phyloP scores from a whole-genome alignment of 208 protist genomes.

The Trypanosoma theileri region DNA sequence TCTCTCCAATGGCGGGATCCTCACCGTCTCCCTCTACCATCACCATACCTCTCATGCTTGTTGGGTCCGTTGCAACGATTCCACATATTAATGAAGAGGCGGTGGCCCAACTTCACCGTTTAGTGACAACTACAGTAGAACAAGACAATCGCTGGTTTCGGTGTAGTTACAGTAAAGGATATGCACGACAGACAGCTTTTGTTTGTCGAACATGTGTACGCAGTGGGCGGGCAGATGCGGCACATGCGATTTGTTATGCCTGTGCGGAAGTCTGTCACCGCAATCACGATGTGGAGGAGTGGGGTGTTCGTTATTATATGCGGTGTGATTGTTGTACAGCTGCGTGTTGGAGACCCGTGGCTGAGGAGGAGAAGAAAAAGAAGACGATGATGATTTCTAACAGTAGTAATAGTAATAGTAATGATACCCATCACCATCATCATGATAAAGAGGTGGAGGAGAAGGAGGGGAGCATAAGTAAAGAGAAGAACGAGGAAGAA shows the following conservation, averaged over 20 bases:
- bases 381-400: too few relatives aligned
- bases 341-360: slow-evolving; percentile 52
- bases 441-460: background rate
- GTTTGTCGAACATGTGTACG: slow-evolving; percentile 80
- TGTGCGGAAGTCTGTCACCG: slow-evolving; percentile 82
- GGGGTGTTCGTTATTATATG: slow-evolving; percentile 83
- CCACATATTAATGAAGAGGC: slow-evolving; percentile 53
- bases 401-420: too few relatives aligned
- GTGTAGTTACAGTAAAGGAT: slow-evolving; percentile 76
- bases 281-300: slow-evolving; percentile 82
- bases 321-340: slow-evolving; percentile 87
- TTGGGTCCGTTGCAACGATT: slow-evolving; percentile 45
- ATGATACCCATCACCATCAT: background rate
- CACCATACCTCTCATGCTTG: slow-evolving; percentile 60
- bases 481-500: background rate
- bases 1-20: background rate
- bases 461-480: background rate
- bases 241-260: slow-evolving; percentile 73
- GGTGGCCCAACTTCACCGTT: slow-evolving; percentile 58
- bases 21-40: slow-evolving; percentile 14
- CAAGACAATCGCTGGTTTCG: slow-evolving; percentile 65
- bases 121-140: slow-evolving; percentile 72
- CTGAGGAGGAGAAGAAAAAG: background rate
- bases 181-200: slow-evolving; percentile 74
- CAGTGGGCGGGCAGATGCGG: slow-evolving; percentile 49